Evolutionary conservation across 2,329 filamentous ascomycete genomes (phyloP).

Genomic region (Fusarium algeriense): DNA sequence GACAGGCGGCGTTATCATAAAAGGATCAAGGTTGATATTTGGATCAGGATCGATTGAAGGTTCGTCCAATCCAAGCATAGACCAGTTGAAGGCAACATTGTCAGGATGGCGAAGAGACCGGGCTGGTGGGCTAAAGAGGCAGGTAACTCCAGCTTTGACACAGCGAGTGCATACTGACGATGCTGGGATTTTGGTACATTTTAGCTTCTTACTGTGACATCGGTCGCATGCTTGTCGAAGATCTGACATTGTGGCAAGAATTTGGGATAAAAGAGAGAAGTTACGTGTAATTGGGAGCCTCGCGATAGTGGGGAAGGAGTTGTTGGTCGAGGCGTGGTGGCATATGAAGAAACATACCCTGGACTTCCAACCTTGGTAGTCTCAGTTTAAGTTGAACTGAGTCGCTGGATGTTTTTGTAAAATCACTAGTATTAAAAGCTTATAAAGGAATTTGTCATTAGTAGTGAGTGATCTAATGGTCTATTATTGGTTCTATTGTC

Average conservation of each 20-base stretch:
- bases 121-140: slow-evolving; percentile 58
- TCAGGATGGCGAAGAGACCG: slow-evolving; percentile 39
- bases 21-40: not conserved
- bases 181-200: slow-evolving; percentile 57
- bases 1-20: slow-evolving; percentile 21
- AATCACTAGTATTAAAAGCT: not conserved
- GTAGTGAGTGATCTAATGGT: no score
- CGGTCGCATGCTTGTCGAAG: slow-evolving; percentile 57
- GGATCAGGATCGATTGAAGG: not conserved
- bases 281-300: not conserved
- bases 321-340: not conserved
- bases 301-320: not conserved
- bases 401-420: not conserved
- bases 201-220: slow-evolving; percentile 62
- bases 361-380: not conserved
- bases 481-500: not conserved
- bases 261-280: not conserved
- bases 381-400: not conserved
- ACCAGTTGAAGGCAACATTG: slow-evolving; percentile 40
- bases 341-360: slow-evolving; percentile 4
- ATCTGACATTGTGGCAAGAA: slow-evolving; percentile 31
- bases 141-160: slow-evolving; percentile 55
- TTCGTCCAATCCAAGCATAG: slow-evolving; percentile 27
- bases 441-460: no score
- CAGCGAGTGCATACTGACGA: slow-evolving; percentile 56